Percentiles rank a stretch among this genome's conserved stretches.
These are phyloP conservation scores for Rosa chinensis DNA, from an alignment of 306 rosid genomes.

Conservation along the genomic window DNA sequence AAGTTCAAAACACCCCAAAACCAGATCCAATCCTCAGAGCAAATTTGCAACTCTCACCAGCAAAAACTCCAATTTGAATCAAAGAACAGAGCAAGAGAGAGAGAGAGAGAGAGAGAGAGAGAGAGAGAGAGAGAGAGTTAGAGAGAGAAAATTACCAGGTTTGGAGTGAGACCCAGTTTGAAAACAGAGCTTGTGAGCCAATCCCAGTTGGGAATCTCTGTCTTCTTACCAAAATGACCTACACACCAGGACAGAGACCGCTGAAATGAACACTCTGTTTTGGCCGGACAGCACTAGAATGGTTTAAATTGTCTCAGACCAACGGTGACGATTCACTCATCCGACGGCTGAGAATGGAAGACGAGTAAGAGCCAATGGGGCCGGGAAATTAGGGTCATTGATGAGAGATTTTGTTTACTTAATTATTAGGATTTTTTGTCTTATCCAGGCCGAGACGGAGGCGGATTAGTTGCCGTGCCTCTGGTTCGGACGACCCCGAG, in stretches of 20 bases:
- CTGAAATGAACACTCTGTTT: not conserved
- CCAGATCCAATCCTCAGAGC: not conserved
- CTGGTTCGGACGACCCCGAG: slow-evolving; percentile 41
- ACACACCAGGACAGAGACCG: not conserved
- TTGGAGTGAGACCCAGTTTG: slow-evolving; percentile 25
- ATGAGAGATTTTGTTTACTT: not conserved
- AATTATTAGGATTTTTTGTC: slow-evolving; percentile 26
- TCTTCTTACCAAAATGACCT: slow-evolving; percentile 7
- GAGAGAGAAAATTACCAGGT: slow-evolving; percentile 21
- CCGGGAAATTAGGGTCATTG: slow-evolving; percentile 26
- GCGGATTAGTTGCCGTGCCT: not conserved
- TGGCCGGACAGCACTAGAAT: not conserved
- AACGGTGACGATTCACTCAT: slow-evolving; percentile 30
- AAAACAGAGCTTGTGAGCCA: slow-evolving; percentile 13
- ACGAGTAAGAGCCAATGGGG: not conserved
- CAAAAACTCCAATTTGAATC: not conserved
- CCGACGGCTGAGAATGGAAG: slow-evolving; percentile 28
- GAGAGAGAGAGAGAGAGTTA: not conserved
- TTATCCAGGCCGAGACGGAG: slow-evolving; percentile 10
- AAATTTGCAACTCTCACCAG: not conserved
- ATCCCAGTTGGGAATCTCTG: slow-evolving; percentile 25
- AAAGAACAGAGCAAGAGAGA: slow-evolving; percentile 1
- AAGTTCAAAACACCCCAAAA: not conserved
- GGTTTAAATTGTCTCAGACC: not conserved
- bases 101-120: no score